Evolutionary conservation across 2,329 filamentous ascomycete genomes (phyloP).

Genomic region (Ceratocystis colombiana): DNA sequence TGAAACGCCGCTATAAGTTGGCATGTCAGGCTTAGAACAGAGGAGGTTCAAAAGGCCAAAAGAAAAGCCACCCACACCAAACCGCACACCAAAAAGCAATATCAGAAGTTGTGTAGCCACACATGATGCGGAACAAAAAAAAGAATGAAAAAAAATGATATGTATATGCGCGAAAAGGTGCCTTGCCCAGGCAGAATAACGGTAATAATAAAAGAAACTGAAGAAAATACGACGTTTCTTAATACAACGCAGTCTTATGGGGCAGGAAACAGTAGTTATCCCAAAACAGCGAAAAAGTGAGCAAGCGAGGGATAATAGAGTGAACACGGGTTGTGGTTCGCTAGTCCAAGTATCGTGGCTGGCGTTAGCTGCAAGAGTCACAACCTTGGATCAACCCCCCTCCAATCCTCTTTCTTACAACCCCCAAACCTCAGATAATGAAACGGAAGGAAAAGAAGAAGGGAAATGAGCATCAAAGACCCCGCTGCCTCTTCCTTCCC

Average conservation of each 20-base stretch:
- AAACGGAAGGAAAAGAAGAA: neutral
- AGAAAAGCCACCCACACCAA: neutral
- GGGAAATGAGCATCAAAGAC: neutral
- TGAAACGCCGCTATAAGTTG: neutral
- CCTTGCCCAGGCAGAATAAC: neutral
- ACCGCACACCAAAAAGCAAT: neutral
- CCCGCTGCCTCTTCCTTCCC: neutral
- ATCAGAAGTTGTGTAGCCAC: neutral
- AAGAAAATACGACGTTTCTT: neutral
- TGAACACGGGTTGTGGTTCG: too few species aligned
- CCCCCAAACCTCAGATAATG: neutral
- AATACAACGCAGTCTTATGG: slow-evolving; percentile 6
- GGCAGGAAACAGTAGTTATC: neutral
- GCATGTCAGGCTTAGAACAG: neutral
- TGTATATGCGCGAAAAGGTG: neutral
- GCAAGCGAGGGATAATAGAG: neutral
- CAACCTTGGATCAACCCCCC: neutral
- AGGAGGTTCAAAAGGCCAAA: neutral
- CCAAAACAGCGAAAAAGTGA: slow-evolving; percentile 6
- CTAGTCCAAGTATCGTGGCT: slow-evolving; percentile 7
- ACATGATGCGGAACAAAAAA: neutral
- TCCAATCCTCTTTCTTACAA: neutral
- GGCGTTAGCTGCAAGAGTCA: neutral
- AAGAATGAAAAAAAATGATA: neutral
- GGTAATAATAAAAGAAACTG: neutral